These are phyloP conservation scores for Aspergillus felis DNA, from an alignment of 2,329 filamentous ascomycete genomes.

Conservation along the genomic window DNA sequence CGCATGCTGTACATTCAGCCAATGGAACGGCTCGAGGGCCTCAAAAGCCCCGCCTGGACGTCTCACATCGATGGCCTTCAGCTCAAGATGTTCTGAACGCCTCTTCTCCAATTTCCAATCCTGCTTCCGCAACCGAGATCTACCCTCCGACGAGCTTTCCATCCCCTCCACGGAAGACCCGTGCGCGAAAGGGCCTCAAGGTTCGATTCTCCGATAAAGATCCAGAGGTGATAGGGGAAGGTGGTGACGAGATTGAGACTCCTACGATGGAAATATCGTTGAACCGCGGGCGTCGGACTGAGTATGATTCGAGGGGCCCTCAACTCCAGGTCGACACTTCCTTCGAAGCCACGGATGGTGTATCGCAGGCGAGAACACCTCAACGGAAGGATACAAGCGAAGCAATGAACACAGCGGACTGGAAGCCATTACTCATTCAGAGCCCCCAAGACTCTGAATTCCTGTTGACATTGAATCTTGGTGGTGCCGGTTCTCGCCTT, in stretches of 20 bases:
- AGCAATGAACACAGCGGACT: constrained; percentile 12
- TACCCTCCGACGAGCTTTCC: constrained; percentile 17
- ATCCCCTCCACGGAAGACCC: constrained; percentile 29
- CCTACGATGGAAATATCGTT: constrained; percentile 69
- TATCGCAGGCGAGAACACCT: constrained; percentile 6
- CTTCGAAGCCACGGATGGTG: constrained; percentile 18
- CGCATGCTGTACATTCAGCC: constrained; percentile 12
- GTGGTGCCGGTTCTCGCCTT: constrained; percentile 32
- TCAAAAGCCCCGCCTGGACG: constrained; percentile 31
- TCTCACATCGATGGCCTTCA: constrained; percentile 33
- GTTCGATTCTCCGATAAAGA: constrained; percentile 70
- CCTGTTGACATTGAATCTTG: constrained; percentile 28
- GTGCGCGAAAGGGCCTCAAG: constrained; percentile 62
- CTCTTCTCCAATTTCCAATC: constrained; percentile 11
- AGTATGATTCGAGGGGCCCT: constrained; percentile 18
- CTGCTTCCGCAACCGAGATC: constrained; percentile 19
- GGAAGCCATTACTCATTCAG: constrained; percentile 29
- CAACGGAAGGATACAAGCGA: constrained; percentile 14
- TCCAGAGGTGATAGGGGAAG: constrained; percentile 83
- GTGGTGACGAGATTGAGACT: constrained; percentile 77
- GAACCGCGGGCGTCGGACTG: constrained; percentile 17
- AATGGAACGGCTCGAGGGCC: constrained; percentile 25
- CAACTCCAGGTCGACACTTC: constrained; percentile 33
- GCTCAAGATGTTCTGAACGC: constrained; percentile 23
- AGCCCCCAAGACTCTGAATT: constrained; percentile 37